Percentiles rank a stretch among this genome's conserved stretches.
These are phyloP conservation scores for Spirogloea muscicola DNA, from an alignment of 139 green algal species.

Conservation along the genomic window DNA sequence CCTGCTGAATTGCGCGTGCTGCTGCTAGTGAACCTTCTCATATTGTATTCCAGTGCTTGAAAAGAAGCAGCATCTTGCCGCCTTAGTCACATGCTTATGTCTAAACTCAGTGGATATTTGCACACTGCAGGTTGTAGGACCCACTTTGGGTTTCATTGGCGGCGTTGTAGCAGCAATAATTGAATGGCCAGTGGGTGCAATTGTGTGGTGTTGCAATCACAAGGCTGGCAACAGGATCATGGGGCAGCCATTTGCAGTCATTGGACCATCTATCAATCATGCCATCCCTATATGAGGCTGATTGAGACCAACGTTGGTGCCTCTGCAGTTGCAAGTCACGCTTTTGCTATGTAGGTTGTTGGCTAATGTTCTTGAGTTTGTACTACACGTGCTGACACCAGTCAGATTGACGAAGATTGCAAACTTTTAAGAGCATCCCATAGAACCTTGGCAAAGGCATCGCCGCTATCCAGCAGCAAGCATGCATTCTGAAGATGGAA, in stretches of 20 bases:
- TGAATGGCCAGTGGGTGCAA: constrained; percentile 25
- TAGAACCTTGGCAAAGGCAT: too few species aligned
- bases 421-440: too few species aligned
- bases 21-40: too few species aligned
- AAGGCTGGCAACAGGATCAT: constrained; percentile 10
- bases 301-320: too few species aligned
- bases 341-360: too few species aligned
- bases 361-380: too few species aligned
- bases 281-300: too few species aligned
- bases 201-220: constrained; percentile 17
- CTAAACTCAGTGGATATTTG: not conserved
- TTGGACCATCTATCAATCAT: constrained; percentile 14
- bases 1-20: not conserved
- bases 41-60: not conserved
- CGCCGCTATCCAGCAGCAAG: too few species aligned
- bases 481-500: too few species aligned
- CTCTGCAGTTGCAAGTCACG: too few species aligned
- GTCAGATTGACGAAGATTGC: too few species aligned
- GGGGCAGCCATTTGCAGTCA: constrained; percentile 4
- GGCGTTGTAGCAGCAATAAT: constrained; percentile 18
- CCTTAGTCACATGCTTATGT: not conserved
- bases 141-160: constrained; percentile 19
- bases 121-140: constrained; percentile 15
- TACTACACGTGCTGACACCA: too few species aligned
- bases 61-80: not conserved